Percentiles rank a stretch among this genome's conserved stretches.
Evolutionary conservation across 2,329 filamentous ascomycete genomes (phyloP).

Genomic region (Cercospora beticola): DNA sequence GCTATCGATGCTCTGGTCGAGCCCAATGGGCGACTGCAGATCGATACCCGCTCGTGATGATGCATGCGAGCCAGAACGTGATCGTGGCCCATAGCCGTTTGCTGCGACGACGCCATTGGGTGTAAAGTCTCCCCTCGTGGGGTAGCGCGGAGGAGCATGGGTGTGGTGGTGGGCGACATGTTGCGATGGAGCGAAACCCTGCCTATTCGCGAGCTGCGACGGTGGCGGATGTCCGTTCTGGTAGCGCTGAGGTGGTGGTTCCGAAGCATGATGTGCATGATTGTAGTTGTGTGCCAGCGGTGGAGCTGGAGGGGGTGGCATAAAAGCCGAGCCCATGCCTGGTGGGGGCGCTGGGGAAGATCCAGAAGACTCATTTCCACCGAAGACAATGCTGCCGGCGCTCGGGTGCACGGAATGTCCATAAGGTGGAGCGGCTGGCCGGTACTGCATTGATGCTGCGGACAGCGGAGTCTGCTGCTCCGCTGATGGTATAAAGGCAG

Average conservation of each 20-base stretch:
- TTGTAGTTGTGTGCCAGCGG: slow-evolving; percentile 22
- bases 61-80: slow-evolving; percentile 31
- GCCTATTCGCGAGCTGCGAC: slow-evolving; percentile 23
- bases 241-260: slow-evolving; percentile 20
- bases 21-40: slow-evolving; percentile 26
- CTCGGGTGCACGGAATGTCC: slow-evolving; percentile 30
- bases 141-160: slow-evolving; percentile 29
- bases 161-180: slow-evolving; percentile 19
- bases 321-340: slow-evolving; percentile 27
- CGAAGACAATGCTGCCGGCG: slow-evolving; percentile 40
- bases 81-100: slow-evolving; percentile 25
- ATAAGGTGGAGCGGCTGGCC: slow-evolving; percentile 18
- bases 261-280: slow-evolving; percentile 33
- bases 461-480: slow-evolving; percentile 31
- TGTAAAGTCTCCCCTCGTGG: slow-evolving; percentile 29
- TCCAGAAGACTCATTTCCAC: slow-evolving; percentile 40
- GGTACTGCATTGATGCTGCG: slow-evolving; percentile 22
- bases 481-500: slow-evolving; percentile 34
- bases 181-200: slow-evolving; percentile 20
- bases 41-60: slow-evolving; percentile 27
- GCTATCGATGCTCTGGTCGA: slow-evolving; percentile 19
- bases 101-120: slow-evolving; percentile 18
- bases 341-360: slow-evolving; percentile 40
- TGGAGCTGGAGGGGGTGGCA: slow-evolving; percentile 21
- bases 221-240: slow-evolving; percentile 8